Evolutionary conservation across 2,329 filamentous ascomycete species (phyloP), one percentile per base, ranked within the genome.

Genomic region (Paraphoma sp.): DNA sequence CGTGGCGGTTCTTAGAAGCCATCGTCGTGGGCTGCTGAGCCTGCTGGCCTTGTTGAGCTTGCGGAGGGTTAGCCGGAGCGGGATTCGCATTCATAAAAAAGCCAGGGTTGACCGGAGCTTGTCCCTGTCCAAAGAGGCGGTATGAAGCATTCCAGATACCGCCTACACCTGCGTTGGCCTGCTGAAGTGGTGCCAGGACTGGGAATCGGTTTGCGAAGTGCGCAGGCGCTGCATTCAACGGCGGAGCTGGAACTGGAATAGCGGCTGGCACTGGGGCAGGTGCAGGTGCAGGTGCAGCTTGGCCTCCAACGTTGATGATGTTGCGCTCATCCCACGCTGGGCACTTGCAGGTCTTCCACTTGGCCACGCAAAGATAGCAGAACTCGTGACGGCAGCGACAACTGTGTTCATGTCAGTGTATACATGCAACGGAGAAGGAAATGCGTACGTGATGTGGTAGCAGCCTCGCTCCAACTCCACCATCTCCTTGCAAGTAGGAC

Each of bases 331-430:
- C 53, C 49, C 55, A 60, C 1, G 12, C 11, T 1, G 36, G 16
- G 30, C 62, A 64, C 1, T 45, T 36, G 51, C 62, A 64, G 11
- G 54, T 60, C 54, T 51, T 58, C 67, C 65, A 69, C n/a, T 46
- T 50, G 7, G 82, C 84, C 28, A 84, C 84, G 66, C 86, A 89
- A 6, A 85, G 82, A 64, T 87, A 89, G 76, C 89, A 92, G 68
- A 92, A 91, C 59, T 90, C 81, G 8, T 87, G 84, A 58, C 84
- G 83, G 73, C 89, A 92, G 48, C 48, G 45, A 31, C 64, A 67
- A 0, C 64, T 69, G 16, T 14, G 3, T 46, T 45, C 17, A 43
- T 28, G 14, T 23, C 5, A 23, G 23, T 23, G 23, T 23, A 2
- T 23, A 23, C 23, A 23, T 23, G 23, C 23, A 23, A 23, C 23